phyloP scores from a whole-genome alignment of 495 filamentous ascomycete genomes.

The Tuber brumale region DNA sequence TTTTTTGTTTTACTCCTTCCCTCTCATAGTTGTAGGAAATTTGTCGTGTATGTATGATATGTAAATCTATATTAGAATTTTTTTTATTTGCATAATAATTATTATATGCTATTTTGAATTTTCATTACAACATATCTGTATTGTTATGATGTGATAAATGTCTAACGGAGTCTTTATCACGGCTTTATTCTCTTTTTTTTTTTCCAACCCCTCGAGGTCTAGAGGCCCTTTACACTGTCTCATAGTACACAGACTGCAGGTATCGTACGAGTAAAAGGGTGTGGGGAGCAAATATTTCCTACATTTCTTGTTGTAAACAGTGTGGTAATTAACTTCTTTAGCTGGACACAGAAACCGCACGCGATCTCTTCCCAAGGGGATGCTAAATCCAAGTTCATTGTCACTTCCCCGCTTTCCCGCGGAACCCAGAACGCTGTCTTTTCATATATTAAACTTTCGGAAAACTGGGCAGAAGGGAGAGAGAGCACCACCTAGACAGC shows the following conservation, averaged over 20 bases:
- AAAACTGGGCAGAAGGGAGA: background rate
- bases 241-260: background rate
- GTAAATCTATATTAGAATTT: too few species aligned
- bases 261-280: background rate
- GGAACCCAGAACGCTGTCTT: background rate
- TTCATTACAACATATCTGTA: too few species aligned
- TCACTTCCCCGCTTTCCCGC: background rate
- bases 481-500: background rate
- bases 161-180: too few species aligned
- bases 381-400: background rate
- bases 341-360: background rate
- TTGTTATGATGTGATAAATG: too few species aligned
- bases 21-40: too few species aligned
- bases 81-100: too few species aligned
- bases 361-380: background rate
- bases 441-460: background rate
- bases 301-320: background rate
- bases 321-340: background rate
- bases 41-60: too few species aligned
- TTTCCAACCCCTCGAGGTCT: too few species aligned
- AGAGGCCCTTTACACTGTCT: background rate
- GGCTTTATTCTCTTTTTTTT: too few species aligned
- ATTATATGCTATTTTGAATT: too few species aligned
- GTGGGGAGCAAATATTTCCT: background rate
- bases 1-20: too few species aligned